Evolutionary conservation across 139 green algal genomes (phyloP).

Genomic region (Bryopsis sp.): DNA sequence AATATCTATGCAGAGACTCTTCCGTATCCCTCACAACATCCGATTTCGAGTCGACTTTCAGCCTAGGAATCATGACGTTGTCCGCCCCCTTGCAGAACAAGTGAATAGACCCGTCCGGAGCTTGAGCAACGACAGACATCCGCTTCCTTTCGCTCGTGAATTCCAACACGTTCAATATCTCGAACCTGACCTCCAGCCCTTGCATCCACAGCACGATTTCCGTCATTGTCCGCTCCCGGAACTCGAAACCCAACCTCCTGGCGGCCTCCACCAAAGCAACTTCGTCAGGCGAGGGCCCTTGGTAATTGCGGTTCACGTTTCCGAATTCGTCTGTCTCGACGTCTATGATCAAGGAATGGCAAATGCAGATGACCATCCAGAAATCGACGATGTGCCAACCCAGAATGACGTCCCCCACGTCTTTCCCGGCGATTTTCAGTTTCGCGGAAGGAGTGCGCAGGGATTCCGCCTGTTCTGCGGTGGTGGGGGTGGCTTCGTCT

Average conservation of each 20-base stretch:
- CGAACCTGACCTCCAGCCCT: constrained; percentile 36
- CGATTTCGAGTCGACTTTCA: constrained; percentile 14
- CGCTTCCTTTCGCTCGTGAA: constrained; percentile 62
- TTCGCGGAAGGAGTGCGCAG: too few relatives aligned
- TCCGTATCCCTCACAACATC: constrained; percentile 13
- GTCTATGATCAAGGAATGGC: constrained; percentile 57
- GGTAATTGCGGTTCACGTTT: constrained; percentile 23
- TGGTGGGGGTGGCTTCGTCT: too few relatives aligned
- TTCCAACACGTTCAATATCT: constrained; percentile 79
- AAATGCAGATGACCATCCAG: constrained; percentile 53
- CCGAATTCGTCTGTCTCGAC: not conserved
- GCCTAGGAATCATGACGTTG: constrained; percentile 17
- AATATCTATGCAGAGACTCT: constrained; percentile 20
- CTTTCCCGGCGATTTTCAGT: too few relatives aligned
- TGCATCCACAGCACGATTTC: constrained; percentile 19
- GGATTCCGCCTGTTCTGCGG: too few relatives aligned
- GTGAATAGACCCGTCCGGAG: constrained; percentile 43
- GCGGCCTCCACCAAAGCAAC: constrained; percentile 74
- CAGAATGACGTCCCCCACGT: constrained; percentile 18
- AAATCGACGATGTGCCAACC: constrained; percentile 50
- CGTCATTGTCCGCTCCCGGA: constrained; percentile 34
- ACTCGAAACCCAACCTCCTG: constrained; percentile 71
- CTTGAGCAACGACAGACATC: constrained; percentile 42
- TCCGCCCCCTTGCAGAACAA: constrained; percentile 24
- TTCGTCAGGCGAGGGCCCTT: constrained; percentile 77